A percentile compares a stretch with the other conserved stretches of the same genome.
phyloP scores from a whole-genome alignment of 2,329 filamentous ascomycete species.

The Penicillium sp. region DNA sequence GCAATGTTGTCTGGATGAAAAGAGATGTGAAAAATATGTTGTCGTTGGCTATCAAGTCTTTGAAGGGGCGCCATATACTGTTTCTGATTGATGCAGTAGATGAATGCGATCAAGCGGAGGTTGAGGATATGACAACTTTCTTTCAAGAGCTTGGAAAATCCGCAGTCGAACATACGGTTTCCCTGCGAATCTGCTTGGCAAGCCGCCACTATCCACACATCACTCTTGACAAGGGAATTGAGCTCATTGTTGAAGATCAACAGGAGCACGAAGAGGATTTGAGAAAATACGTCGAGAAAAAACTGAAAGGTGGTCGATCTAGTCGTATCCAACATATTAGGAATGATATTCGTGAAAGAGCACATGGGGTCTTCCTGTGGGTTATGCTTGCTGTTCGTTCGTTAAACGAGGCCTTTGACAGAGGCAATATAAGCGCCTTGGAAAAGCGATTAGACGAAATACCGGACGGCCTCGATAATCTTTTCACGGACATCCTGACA shows the following conservation, averaged over 20 bases:
- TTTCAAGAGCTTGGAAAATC: slow-evolving; percentile 35
- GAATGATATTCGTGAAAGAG: slow-evolving; percentile 38
- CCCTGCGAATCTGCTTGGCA: slow-evolving; percentile 41
- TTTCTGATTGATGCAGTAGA: slow-evolving; percentile 48
- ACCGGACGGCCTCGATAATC: slow-evolving; percentile 45
- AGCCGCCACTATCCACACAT: slow-evolving; percentile 51
- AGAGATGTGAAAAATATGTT: slow-evolving; percentile 21
- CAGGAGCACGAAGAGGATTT: slow-evolving; percentile 45
- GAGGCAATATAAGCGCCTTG: slow-evolving; percentile 34
- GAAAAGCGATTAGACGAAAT: slow-evolving; percentile 42
- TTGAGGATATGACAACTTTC: slow-evolving; percentile 40
- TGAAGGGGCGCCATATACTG: not conserved
- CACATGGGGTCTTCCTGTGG: slow-evolving; percentile 53
- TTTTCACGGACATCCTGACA: slow-evolving; percentile 57
- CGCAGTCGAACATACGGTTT: slow-evolving; percentile 6
- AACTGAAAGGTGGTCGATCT: slow-evolving; percentile 31
- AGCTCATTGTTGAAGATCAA: slow-evolving; percentile 44
- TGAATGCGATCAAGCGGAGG: slow-evolving; percentile 44
- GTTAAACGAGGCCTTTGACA: slow-evolving; percentile 45
- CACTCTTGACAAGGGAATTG: slow-evolving; percentile 29
- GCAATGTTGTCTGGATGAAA: slow-evolving; percentile 24
- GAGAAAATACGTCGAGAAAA: slow-evolving; percentile 36
- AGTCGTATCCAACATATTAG: slow-evolving; percentile 30
- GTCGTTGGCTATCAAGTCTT: slow-evolving; percentile 27
- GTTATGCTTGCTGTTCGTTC: slow-evolving; percentile 49